Base-by-base conservation (phyloP, 192 early-diverging fungal genomes). In the Podila verticillata region DNA sequence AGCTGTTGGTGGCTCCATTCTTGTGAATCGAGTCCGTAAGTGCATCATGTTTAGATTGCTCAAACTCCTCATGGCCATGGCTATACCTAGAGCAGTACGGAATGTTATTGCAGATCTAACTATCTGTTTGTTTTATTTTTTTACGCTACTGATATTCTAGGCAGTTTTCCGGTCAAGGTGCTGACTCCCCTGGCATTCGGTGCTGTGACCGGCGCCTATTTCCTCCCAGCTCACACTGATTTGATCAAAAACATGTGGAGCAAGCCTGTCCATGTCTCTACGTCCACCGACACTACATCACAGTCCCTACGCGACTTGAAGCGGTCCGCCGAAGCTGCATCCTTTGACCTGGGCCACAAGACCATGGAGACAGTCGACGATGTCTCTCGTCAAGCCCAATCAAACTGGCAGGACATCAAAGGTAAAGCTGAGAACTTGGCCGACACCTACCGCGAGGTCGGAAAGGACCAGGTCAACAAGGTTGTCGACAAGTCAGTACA, bases 1-100 rank as follows among this genome's bases (percentile, higher is more conserved):
- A 2, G 66, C 61, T 36, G 47, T 80, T 31, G 77, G 54, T 7
- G 68, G 77, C 15, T 29, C 59, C 29, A 62, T 60, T 1, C 69
- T 80, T 20, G 77, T 80, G 22, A 67, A 72, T 22, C 60, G 57
- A 15, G 22, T 19, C 24, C 51, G 77, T 72, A 80, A 80, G 65
- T 68, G 10, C 10, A 15, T 44, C 39, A 15, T 39, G 20, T 58
- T 66, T 35, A 0, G 10, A 22, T 57, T 64, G 0, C 36, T 39
- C 1, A 17, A 29, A 8, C 3, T 10, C 31, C 34, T 10, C 8
- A 44, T 48, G 5, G 3, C 1, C 7, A 72, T 20, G 6, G 39
- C 22, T n/a, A 61, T 24, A 48, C 6, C 22, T 24, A n/a, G 24
- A 54, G 51, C 51, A 32, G 24, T 29, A 58, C 9, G 9, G 17